Conservation (phyloP, 306 rosid species). For the Ormosia emarginata region DNA sequence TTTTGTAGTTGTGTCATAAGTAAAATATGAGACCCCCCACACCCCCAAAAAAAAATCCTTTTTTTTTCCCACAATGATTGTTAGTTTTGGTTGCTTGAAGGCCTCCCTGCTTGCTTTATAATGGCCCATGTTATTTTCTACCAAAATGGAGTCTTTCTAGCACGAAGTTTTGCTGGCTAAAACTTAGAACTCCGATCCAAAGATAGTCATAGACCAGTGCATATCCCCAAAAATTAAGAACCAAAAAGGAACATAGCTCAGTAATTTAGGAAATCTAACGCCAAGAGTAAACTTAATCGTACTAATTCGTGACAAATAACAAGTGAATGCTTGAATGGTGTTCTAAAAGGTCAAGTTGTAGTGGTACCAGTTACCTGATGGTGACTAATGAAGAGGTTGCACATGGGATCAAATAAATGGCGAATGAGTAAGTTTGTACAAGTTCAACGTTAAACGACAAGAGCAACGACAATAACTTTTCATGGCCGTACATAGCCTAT, state of each 20-base stretch:
- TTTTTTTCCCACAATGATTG: neutral
- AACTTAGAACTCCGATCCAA: too few relatives aligned
- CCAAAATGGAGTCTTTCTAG: too few relatives aligned
- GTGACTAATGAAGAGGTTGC: conserved; percentile 31
- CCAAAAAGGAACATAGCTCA: neutral
- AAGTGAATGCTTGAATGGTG: neutral
- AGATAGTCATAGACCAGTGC: neutral
- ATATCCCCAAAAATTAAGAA: neutral
- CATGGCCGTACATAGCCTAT: neutral
- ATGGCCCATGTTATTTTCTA: neutral
- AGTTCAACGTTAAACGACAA: neutral
- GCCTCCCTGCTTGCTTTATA: neutral
- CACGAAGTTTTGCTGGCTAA: too few relatives aligned
- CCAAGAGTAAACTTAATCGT: neutral
- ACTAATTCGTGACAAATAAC: neutral
- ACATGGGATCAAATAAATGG: conserved; percentile 24
- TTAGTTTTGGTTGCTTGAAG: neutral
- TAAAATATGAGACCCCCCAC: too few relatives aligned
- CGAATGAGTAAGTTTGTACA: neutral
- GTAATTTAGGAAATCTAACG: neutral
- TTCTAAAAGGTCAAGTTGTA: too few relatives aligned
- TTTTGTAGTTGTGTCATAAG: too few relatives aligned
- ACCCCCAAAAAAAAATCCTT: too few relatives aligned
- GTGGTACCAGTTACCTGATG: neutral
- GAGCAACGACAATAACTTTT: neutral